Evolutionary conservation across 2,329 filamentous ascomycete species (phyloP).

Genomic region (Kalmusia sp.): DNA sequence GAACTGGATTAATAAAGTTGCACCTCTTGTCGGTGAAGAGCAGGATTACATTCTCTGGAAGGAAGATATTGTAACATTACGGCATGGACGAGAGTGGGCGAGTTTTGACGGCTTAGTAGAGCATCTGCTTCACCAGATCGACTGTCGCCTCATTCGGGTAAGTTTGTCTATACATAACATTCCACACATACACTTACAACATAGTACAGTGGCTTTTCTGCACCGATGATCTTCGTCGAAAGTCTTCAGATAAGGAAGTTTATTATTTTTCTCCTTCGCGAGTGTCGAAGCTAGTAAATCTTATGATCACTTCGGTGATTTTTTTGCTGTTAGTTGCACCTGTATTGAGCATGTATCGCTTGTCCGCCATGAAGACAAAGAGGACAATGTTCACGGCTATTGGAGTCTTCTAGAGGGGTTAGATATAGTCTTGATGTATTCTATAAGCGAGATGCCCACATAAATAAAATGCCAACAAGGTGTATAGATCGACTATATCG

Average conservation of each 20-base stretch:
- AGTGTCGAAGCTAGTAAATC: constrained; percentile 41
- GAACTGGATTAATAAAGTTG: constrained; percentile 34
- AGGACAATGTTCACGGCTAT: constrained; percentile 39
- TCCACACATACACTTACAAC: neutral
- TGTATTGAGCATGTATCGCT: constrained; percentile 45
- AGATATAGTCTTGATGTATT: no score
- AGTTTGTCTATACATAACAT: no score
- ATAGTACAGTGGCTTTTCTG: constrained; percentile 36
- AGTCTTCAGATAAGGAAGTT: constrained; percentile 32
- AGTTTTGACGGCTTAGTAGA: constrained; percentile 47
- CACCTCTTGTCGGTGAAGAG: constrained; percentile 33
- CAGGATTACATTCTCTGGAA: constrained; percentile 36
- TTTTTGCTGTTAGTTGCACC: constrained; percentile 47
- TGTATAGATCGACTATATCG: no score
- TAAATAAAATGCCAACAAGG: no score
- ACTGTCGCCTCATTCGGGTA: constrained; percentile 31
- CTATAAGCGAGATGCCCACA: no score
- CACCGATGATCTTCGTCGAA: constrained; percentile 37
- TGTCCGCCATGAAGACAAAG: constrained; percentile 33
- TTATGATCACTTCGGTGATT: constrained; percentile 47
- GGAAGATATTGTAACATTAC: constrained; percentile 46
- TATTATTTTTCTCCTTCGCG: constrained; percentile 41
- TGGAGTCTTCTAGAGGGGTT: no score
- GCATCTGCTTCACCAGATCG: constrained; percentile 21
- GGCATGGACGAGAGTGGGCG: constrained; percentile 44